Conservation (phyloP, 2,329 filamentous ascomycete species). For the Fusarium papillatum region DNA sequence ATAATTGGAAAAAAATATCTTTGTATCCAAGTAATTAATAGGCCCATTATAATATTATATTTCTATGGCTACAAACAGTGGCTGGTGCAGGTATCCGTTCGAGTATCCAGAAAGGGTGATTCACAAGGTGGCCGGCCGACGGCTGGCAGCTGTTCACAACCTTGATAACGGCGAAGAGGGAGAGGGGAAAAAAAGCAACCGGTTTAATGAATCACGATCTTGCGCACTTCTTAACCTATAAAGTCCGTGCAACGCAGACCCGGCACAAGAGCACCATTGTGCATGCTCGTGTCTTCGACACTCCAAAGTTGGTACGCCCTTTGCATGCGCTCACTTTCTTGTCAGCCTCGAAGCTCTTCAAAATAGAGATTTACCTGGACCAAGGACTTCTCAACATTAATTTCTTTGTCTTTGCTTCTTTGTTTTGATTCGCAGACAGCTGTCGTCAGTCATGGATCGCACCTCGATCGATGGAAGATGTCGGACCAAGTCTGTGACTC, state of each 20-base stretch:
- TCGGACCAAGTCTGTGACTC: conserved; percentile 28
- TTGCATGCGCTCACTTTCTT: conserved; percentile 29
- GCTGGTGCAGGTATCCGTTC: conserved; percentile 23
- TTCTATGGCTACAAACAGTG: conserved; percentile 9
- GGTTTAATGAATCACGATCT: conserved; percentile 32
- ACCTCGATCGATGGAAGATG: conserved; percentile 45
- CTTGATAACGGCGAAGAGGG: not conserved
- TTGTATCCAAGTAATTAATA: not conserved
- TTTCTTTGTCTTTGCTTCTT: not conserved
- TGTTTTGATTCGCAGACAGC: not conserved
- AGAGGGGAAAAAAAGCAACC: not conserved
- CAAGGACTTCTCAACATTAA: not conserved
- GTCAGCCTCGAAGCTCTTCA: conserved; percentile 8
- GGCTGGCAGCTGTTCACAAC: conserved; percentile 40
- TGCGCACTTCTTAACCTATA: conserved; percentile 12
- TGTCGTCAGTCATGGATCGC: conserved; percentile 42
- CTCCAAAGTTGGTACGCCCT: conserved; percentile 22
- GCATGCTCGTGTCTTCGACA: conserved; percentile 23
- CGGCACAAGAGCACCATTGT: conserved; percentile 30
- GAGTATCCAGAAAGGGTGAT: conserved; percentile 15
- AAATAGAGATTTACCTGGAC: conserved; percentile 1
- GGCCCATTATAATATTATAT: not conserved
- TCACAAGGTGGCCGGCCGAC: conserved; percentile 29
- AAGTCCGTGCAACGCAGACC: conserved; percentile 29
- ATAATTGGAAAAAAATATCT: not conserved